Percentiles rank a stretch among this genome's conserved stretches.
These are phyloP conservation scores for Volvox reticuliferus DNA, from an alignment of 139 green algal genomes.

Conservation along the genomic window DNA sequence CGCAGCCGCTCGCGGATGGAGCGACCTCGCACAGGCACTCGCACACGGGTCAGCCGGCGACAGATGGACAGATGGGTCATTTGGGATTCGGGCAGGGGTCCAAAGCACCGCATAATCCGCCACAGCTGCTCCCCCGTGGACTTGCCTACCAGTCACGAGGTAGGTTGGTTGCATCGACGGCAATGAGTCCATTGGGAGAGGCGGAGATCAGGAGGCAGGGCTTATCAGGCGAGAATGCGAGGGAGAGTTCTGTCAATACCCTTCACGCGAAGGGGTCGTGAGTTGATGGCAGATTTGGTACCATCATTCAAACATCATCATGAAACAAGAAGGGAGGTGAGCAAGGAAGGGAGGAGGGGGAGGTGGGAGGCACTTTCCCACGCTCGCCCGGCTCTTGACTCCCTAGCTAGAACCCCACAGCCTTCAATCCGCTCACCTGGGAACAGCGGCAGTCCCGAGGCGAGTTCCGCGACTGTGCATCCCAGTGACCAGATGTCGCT, in stretches of 20 bases:
- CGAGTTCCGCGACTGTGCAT: conserved; percentile 84
- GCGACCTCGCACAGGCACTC: not conserved
- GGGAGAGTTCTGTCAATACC: too few species aligned
- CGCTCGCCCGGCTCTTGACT: too few species aligned
- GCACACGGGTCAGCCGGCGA: not conserved
- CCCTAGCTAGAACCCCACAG: not conserved
- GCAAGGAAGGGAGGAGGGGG: too few species aligned
- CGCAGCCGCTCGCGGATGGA: not conserved
- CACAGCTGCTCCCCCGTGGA: conserved; percentile 83
- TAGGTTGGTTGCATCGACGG: too few species aligned
- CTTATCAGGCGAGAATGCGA: too few species aligned
- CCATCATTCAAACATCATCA: too few species aligned
- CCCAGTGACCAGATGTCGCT: conserved; percentile 56
- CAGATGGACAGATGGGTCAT: conserved; percentile 39
- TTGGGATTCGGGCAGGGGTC: conserved; percentile 58
- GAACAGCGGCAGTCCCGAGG: conserved; percentile 80
- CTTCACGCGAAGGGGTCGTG: too few species aligned
- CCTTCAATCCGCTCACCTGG: conserved; percentile 54
- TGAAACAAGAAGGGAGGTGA: too few species aligned
- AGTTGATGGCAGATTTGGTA: too few species aligned
- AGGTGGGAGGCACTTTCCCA: too few species aligned
- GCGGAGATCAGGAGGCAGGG: too few species aligned
- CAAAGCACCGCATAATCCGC: conserved; percentile 73
- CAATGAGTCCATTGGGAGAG: too few species aligned
- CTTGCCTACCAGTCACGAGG: not conserved